phyloP scores from a whole-genome alignment of 164 flowering plant genomes.

The Vitis rotundifolia region DNA sequence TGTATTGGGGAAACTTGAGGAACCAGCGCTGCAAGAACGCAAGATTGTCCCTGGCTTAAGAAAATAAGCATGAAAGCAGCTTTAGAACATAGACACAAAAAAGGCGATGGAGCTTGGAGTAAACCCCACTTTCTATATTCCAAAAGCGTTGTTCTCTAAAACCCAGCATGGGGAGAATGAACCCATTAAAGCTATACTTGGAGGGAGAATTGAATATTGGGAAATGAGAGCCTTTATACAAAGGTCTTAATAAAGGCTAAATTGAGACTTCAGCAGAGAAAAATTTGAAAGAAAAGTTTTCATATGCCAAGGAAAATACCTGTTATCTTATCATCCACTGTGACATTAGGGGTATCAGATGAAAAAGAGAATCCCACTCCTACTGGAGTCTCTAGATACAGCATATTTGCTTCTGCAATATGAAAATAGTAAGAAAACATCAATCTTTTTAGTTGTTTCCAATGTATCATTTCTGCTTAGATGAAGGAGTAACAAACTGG shows the following conservation, averaged over 20 bases:
- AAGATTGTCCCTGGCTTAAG: conserved; percentile 71
- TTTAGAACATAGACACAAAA: conserved; percentile 13
- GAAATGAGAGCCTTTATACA: no score
- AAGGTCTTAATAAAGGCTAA: no score
- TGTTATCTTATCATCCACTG: conserved; percentile 75
- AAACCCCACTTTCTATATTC: no score
- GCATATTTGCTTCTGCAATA: conserved; percentile 86
- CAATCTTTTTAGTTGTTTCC: no score
- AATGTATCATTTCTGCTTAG: no score
- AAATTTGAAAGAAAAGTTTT: no score
- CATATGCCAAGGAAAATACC: conserved; percentile 37
- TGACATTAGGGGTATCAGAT: conserved; percentile 47
- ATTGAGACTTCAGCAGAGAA: conserved; percentile 10
- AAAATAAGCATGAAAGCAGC: conserved; percentile 15
- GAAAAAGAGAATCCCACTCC: conserved; percentile 87
- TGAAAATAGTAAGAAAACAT: no score
- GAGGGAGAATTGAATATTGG: no score
- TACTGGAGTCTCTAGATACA: conserved; percentile 72
- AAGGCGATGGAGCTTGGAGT: background rate
- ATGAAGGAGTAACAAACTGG: background rate
- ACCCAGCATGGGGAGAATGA: no score
- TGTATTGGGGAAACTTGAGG: conserved; percentile 68
- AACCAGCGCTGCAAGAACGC: conserved; percentile 74
- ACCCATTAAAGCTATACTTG: no score
- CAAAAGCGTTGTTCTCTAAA: no score